phyloP scores from a whole-genome alignment of 306 rosid genomes.

The Vigna unguiculata region DNA sequence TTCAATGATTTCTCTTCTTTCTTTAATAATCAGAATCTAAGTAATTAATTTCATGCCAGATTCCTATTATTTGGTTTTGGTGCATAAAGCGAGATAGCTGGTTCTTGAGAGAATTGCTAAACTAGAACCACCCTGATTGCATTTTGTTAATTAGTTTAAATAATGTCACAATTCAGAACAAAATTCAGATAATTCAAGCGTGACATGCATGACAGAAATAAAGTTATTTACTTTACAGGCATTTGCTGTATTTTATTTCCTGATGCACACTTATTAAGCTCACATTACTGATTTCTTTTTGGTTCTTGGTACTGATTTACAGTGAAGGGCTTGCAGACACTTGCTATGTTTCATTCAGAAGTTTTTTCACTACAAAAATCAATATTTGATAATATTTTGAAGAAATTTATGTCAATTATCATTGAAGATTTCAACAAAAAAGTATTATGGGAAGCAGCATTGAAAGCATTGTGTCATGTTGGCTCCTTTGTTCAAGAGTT shows the following conservation, averaged over 20 bases:
- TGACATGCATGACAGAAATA: constrained; percentile 3
- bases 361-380: constrained; percentile 63
- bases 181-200: not conserved
- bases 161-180: constrained; percentile 1
- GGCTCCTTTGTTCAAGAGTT: constrained; percentile 67
- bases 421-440: constrained; percentile 56
- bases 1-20: too few relatives aligned
- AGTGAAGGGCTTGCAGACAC: constrained; percentile 87
- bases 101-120: not conserved
- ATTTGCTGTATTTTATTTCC: not conserved
- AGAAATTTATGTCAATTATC: constrained; percentile 73
- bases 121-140: not conserved
- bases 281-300: constrained; percentile 36
- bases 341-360: constrained; percentile 76
- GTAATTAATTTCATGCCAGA: constrained; percentile 1
- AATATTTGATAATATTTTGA: constrained; percentile 67
- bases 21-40: not conserved
- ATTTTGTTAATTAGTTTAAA: not conserved
- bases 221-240: not conserved
- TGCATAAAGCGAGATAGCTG: too few relatives aligned
- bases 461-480: constrained; percentile 73
- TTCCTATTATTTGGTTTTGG: not conserved
- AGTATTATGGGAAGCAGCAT: constrained; percentile 69
- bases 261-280: constrained; percentile 22
- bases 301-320: constrained; percentile 49